Percentiles rank a stretch among this genome's conserved stretches.
These are phyloP conservation scores for Limtongia smithiae DNA, from an alignment of 805 yeast genomes.

Conservation along the genomic window DNA sequence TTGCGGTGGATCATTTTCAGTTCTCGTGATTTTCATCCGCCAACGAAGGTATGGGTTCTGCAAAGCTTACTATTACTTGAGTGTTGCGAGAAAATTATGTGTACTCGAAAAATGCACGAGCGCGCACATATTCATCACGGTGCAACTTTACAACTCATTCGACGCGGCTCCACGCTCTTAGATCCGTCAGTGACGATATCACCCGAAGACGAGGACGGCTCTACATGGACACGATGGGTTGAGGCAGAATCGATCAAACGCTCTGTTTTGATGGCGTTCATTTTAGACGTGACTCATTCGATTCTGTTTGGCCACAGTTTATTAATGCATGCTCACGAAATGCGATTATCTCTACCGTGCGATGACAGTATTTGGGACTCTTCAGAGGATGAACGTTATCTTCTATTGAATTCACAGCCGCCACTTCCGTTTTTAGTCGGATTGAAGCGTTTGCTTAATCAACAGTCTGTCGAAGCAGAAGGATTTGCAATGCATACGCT, in stretches of 20 bases:
- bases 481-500: conserved; percentile 64
- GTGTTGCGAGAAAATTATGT: conserved; percentile 70
- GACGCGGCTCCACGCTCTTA: conserved; percentile 66
- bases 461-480: conserved; percentile 45
- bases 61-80: conserved; percentile 74
- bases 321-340: conserved; percentile 54
- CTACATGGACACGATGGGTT: conserved; percentile 65
- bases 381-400: conserved; percentile 25
- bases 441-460: conserved; percentile 55
- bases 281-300: conserved; percentile 74
- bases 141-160: conserved; percentile 69
- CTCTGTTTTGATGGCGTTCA: conserved; percentile 75
- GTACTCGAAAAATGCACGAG: conserved; percentile 69
- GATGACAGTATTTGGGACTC: conserved; percentile 58
- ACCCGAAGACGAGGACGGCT: conserved; percentile 20
- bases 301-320: conserved; percentile 72
- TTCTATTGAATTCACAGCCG: conserved; percentile 16
- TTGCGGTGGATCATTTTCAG: conserved; percentile 68
- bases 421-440: conserved; percentile 50
- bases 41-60: conserved; percentile 70
- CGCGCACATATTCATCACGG: conserved; percentile 85
- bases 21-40: conserved; percentile 69
- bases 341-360: conserved; percentile 60
- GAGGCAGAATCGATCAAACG: conserved; percentile 76
- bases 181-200: conserved; percentile 9